phyloP scores from a whole-genome alignment of 2,329 filamentous ascomycete genomes.

The Colletotrichum shisoi region DNA sequence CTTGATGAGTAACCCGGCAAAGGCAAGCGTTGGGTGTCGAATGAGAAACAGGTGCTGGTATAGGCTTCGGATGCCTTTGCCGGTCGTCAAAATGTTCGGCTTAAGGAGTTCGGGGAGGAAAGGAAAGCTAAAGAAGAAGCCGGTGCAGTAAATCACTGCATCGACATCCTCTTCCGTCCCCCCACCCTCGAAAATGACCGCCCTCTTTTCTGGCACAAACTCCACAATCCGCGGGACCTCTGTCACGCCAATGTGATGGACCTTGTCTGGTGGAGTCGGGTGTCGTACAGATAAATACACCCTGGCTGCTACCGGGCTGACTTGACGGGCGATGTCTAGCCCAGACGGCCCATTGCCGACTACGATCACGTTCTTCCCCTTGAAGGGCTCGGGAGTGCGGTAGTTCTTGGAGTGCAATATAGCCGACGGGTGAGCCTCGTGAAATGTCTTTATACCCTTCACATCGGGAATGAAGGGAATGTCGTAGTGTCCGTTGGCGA shows the following conservation, averaged over 20 bases:
- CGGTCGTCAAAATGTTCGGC: constrained; percentile 68
- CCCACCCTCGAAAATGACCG: constrained; percentile 72
- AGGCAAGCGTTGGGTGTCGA: constrained; percentile 77
- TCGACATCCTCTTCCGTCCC: constrained; percentile 70
- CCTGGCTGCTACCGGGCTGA: constrained; percentile 65
- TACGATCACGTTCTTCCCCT: constrained; percentile 77
- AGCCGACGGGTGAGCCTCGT: constrained; percentile 63
- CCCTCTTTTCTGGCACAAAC: constrained; percentile 62
- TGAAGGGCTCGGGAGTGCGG: constrained; percentile 69
- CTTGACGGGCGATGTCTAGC: constrained; percentile 81
- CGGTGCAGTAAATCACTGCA: constrained; percentile 78
- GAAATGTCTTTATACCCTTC: constrained; percentile 66
- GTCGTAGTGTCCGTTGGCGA: constrained; percentile 78
- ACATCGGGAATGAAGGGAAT: constrained; percentile 73
- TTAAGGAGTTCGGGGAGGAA: constrained; percentile 60
- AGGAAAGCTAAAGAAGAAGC: constrained; percentile 80
- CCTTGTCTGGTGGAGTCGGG: constrained; percentile 55
- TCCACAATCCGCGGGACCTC: constrained; percentile 67
- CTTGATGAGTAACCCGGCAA: constrained; percentile 77
- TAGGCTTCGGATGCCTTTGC: constrained; percentile 73
- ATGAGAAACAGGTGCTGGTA: constrained; percentile 84
- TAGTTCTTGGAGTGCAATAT: constrained; percentile 84
- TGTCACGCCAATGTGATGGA: constrained; percentile 56
- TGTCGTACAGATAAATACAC: constrained; percentile 71
- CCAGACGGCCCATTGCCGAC: constrained; percentile 88